Evolutionary conservation across 2,329 filamentous ascomycete genomes (phyloP), one percentile per base, ranked within the genome.

Genomic region (Botrytis fabae): DNA sequence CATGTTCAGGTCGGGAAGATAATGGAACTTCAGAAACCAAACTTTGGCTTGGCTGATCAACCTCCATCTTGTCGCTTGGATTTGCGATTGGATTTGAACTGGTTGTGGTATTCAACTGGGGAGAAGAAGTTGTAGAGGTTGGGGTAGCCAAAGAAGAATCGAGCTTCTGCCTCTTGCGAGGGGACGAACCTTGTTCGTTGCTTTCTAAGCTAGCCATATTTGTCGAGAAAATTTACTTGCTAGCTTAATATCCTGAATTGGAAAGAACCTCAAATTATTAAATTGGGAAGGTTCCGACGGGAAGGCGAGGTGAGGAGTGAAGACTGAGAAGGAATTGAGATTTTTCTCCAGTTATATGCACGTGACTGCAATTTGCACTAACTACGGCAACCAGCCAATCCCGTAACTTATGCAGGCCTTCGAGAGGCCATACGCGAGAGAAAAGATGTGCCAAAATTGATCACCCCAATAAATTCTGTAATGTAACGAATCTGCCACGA

Each of bases 141-240:
- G 75, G 57, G 59, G 42, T 63, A 28, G 51, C 65, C 64, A 72
- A 59, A 59, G 62, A 70, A 59, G 72, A 57, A 38, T 71, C 75
- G 25, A 75, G 73, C 69, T 72, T 77, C 71, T 75, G 75, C 32
- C 73, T 72, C 71, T 79, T 79, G 25, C 71, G 61, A 22, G 76
- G 77, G 70, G 74, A 76, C 62, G 51, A 60, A 61, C 32, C 42
- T 69, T 46, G 61, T 44, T 70, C 65, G 20, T 48, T 46, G 28
- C 44, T 63, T 70, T 69, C 71, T 63, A 71, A 48, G 69, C 75
- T 77, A 75, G 75, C 68, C 76, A 78, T 78, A 22, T 68, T 77
- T 59, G 75, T 63, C 35, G 60, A 72, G 32, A 22, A 60, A 65
- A 40, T 28, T 71, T 40, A 70, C 46, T 44, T n/a, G 32, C 48